Conservation (phyloP, 768 basidiomycete genomes). For the Amanita pseudoporphyria region DNA sequence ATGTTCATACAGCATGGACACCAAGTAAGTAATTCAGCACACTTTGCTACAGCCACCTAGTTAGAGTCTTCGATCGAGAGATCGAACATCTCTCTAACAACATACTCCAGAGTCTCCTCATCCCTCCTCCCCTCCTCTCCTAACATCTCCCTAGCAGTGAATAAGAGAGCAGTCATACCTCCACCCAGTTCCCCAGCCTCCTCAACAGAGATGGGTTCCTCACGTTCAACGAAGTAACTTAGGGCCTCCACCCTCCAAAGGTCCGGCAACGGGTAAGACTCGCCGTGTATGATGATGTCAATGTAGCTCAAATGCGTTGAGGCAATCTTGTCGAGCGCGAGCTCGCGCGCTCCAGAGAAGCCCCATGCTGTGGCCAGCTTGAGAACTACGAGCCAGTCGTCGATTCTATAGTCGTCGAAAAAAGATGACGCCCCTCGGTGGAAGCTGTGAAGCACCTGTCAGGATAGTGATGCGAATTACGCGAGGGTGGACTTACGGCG, state of each 20-base stretch:
- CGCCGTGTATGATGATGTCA: conserved; percentile 11
- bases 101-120: conserved; percentile 15
- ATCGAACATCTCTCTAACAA: conserved; percentile 14
- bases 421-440: conserved; percentile 19
- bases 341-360: background rate
- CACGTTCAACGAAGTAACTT: background rate
- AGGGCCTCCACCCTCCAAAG: background rate
- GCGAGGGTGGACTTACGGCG: conserved; percentile 5
- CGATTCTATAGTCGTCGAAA: conserved; percentile 10
- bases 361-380: background rate
- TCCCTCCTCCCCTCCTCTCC: conserved; percentile 16
- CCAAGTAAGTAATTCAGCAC: no score
- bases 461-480: background rate
- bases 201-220: conserved; percentile 4
- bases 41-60: background rate
- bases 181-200: conserved; percentile 22
- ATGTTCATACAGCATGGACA: background rate
- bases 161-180: conserved; percentile 14
- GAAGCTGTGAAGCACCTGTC: conserved; percentile 19
- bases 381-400: conserved; percentile 3
- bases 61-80: background rate
- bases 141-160: conserved; percentile 17
- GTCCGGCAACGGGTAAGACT: conserved; percentile 6
- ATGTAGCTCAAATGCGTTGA: background rate
- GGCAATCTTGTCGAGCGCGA: background rate